Base-by-base conservation (phyloP, 164 flowering plant species). In the Protea cynaroides region DNA sequence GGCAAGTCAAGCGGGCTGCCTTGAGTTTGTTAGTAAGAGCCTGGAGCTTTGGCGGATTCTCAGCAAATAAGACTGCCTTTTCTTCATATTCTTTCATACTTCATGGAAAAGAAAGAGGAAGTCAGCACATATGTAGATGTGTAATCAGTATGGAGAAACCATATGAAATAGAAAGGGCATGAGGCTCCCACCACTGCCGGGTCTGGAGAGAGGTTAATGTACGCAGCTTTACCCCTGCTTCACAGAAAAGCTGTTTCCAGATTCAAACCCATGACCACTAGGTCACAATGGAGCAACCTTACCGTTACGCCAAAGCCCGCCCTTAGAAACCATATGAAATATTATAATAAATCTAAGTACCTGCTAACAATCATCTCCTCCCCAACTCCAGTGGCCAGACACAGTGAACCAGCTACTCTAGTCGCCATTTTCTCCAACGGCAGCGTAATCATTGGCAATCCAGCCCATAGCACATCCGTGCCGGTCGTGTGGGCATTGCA, bases 401-500 rank as follows among this genome's bases (percentile, higher is more conserved):
- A 92, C 7, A 91, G 79, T 24, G 99, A 95, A 57, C 97, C 97
- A 61, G 99, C 99, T 61, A 95, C 99, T 69, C 99, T 83, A 34
- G 97, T 95, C 3, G 97, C 99, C 99, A 95, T 95, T 74, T 95
- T 95, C 80, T 95, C 94, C 23, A 92, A 84, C 7, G 99, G 99
- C 63, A 89, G 80, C 1, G 99, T 94, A 68, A 94, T 74, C 90
- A 94, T 91, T 3, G 99, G 99, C 55, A 91, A 71, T 64, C 99
- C 99, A 61, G 99, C 99, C 99, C 99, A 94, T 8, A 94, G 76
- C 17, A 94, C 79, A 82, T 94, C 99, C 0, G 99, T 94, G 34
- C 99, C 99, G 2, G 99, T 94, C 2, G 99, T 94, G 75, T 94
- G 99, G 0, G 92, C 99, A 80, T 94, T 94, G 83, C 99, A 94